Evolutionary conservation across 2,329 filamentous ascomycete species (phyloP).

Genomic region (Gaeumannomyces sp.): DNA sequence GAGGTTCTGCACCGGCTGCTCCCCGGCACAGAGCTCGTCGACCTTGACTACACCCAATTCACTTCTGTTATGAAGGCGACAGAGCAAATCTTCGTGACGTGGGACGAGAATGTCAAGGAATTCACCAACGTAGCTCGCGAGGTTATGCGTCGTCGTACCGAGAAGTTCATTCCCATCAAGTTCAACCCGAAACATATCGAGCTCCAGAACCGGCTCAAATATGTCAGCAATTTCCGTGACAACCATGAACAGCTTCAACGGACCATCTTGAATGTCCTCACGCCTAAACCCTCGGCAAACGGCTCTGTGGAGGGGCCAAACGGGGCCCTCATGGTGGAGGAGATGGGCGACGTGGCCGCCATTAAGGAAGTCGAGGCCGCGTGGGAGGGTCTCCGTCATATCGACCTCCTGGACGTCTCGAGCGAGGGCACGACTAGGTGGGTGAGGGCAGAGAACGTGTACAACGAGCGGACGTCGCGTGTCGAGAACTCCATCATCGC

Average conservation of each 20-base stretch:
- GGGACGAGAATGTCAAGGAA: conserved; percentile 95
- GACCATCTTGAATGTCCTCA: conserved; percentile 95
- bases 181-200: conserved; percentile 81
- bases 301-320: conserved; percentile 47
- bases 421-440: conserved; percentile 84
- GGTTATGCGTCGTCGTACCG: conserved; percentile 84
- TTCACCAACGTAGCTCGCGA: conserved; percentile 97
- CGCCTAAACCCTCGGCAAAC: conserved; percentile 59
- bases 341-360: conserved; percentile 95
- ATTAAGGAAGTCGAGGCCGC: conserved; percentile 94
- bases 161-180: conserved; percentile 99
- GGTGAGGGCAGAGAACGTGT: conserved; percentile 89
- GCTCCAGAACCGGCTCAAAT: conserved; percentile 84
- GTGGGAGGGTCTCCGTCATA: conserved; percentile 88
- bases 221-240: conserved; percentile 88
- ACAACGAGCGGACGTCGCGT: conserved; percentile 93
- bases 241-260: conserved; percentile 97
- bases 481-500: conserved; percentile 99
- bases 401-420: conserved; percentile 90
- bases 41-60: conserved; percentile 89
- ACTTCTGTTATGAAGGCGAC: conserved; percentile 75
- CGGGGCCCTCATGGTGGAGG: conserved; percentile 63
- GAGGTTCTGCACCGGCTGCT: conserved; percentile 78
- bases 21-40: conserved; percentile 80
- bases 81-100: conserved; percentile 79